Evolutionary conservation across 495 filamentous ascomycete genomes (phyloP).

Genomic region (Bombardia bombarda): DNA sequence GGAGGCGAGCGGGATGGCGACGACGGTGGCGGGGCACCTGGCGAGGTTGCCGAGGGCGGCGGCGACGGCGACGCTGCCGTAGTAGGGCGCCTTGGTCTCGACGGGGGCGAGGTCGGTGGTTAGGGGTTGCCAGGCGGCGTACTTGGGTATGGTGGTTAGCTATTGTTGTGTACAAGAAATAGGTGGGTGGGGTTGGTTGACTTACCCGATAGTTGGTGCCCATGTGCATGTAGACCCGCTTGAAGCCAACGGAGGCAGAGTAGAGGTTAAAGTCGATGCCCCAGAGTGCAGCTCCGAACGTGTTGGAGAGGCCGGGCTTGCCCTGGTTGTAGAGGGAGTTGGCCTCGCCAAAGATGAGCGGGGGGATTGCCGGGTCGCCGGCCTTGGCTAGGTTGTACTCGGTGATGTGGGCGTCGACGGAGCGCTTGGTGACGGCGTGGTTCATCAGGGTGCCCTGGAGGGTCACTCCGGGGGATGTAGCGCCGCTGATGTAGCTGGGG

Average conservation of each 20-base stretch:
- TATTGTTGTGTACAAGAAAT: not conserved
- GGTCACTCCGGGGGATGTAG: constrained; percentile 53
- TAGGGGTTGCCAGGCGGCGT: constrained; percentile 50
- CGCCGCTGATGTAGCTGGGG: constrained; percentile 56
- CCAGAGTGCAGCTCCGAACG: constrained; percentile 67
- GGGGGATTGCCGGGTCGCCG: constrained; percentile 30
- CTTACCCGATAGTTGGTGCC: constrained; percentile 50
- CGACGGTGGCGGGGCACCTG: constrained; percentile 23
- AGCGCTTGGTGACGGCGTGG: constrained; percentile 47
- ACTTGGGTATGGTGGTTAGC: constrained; percentile 3
- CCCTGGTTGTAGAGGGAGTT: constrained; percentile 62
- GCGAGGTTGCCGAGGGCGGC: constrained; percentile 41
- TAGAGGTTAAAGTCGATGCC: constrained; percentile 58
- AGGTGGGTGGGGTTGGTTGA: not conserved
- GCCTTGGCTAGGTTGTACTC: constrained; percentile 33
- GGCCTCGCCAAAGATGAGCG: constrained; percentile 58
- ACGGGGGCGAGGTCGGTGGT: constrained; percentile 40
- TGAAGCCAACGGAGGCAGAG: constrained; percentile 48
- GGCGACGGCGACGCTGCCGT: constrained; percentile 55
- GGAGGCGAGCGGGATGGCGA: constrained; percentile 34
- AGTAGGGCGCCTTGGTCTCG: constrained; percentile 61
- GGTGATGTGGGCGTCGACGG: constrained; percentile 38
- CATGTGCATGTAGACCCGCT: constrained; percentile 58
- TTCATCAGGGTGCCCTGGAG: constrained; percentile 60
- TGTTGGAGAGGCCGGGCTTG: constrained; percentile 53